Conservation (phyloP, 2,329 filamentous ascomycete species). For the Gliomastix tumulicola region DNA sequence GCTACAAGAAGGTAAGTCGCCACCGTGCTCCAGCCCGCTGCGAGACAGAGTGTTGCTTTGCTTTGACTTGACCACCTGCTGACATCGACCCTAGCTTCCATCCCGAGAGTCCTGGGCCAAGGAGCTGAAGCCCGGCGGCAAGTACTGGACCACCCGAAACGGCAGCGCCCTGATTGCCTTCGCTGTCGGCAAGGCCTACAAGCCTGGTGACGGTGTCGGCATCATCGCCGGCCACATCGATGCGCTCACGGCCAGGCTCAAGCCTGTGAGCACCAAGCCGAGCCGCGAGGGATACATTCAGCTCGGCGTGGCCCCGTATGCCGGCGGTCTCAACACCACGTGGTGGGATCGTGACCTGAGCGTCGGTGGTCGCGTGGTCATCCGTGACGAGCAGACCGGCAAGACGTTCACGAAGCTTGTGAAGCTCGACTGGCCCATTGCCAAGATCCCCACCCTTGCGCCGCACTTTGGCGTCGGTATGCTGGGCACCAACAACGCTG, state of each 20-base stretch:
- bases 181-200: constrained; percentile 70
- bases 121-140: constrained; percentile 70
- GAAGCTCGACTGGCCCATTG: constrained; percentile 91
- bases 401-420: constrained; percentile 79
- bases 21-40: too few relatives aligned
- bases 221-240: constrained; percentile 92
- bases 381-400: constrained; percentile 63
- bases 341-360: constrained; percentile 97
- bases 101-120: constrained; percentile 71
- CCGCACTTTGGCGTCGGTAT: constrained; percentile 84
- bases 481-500: constrained; percentile 64
- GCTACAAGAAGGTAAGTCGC: constrained; percentile 63
- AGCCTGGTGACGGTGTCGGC: constrained; percentile 77
- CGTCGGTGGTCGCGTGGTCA: constrained; percentile 81
- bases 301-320: constrained; percentile 88
- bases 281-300: constrained; percentile 81
- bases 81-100: constrained; percentile 45
- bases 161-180: constrained; percentile 83
- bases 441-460: constrained; percentile 82
- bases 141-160: constrained; percentile 85
- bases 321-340: constrained; percentile 76
- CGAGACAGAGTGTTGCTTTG: not conserved
- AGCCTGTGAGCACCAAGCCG: constrained; percentile 83
- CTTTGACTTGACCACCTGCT: constrained; percentile 2
- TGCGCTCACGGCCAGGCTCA: constrained; percentile 81